phyloP scores from a whole-genome alignment of 331 rosid species.

The Phaseolus coccineus region DNA sequence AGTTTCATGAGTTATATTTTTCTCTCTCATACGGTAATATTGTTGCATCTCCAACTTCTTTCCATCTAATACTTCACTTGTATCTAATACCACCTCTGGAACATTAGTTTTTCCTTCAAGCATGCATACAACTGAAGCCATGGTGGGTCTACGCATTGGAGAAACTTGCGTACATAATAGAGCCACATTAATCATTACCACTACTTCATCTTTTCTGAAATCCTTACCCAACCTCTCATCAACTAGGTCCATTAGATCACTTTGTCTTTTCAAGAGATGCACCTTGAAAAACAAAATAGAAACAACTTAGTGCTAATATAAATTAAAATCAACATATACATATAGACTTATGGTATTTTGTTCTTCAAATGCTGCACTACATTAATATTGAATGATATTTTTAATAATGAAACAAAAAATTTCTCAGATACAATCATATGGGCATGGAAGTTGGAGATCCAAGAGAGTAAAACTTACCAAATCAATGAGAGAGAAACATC shows the following conservation, averaged over 20 bases:
- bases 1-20: slow-evolving; percentile 24
- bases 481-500: slow-evolving; percentile 48
- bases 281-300: slow-evolving; percentile 51
- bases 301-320: neutral
- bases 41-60: slow-evolving; percentile 38
- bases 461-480: slow-evolving; percentile 44
- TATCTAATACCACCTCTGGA: slow-evolving; percentile 43
- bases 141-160: slow-evolving; percentile 62
- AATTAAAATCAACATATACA: neutral
- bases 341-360: neutral
- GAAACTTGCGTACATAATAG: slow-evolving; percentile 62
- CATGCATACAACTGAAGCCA: slow-evolving; percentile 75
- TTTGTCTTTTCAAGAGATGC: slow-evolving; percentile 54
- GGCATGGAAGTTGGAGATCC: too few species aligned
- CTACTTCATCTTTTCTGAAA: slow-evolving; percentile 48
- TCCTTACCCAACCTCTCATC: slow-evolving; percentile 63
- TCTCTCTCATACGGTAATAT: slow-evolving; percentile 26
- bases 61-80: slow-evolving; percentile 45
- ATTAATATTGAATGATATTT: neutral
- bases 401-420: neutral
- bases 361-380: neutral
- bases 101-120: slow-evolving; percentile 62
- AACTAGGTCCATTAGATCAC: slow-evolving; percentile 62
- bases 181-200: slow-evolving; percentile 64
- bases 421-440: neutral